A percentile compares a stretch with the other conserved stretches of the same genome.
phyloP scores from a whole-genome alignment of 1,284 basidiomycete species.

The Agaricales sp. region DNA sequence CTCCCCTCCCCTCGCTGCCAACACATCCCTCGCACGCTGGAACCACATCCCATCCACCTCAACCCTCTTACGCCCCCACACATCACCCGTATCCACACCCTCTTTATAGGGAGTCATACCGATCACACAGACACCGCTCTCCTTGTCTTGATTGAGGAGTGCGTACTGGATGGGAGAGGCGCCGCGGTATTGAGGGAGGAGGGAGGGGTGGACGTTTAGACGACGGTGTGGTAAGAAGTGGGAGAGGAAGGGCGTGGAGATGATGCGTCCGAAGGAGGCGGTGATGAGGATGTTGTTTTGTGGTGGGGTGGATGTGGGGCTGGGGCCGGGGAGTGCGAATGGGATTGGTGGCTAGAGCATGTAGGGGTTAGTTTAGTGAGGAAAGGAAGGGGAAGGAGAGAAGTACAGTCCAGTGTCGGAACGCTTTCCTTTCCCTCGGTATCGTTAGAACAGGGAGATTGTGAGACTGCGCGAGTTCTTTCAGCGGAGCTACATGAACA shows the following conservation, averaged over 20 bases:
- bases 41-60: constrained; percentile 39
- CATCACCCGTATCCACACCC: constrained; percentile 51
- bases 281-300: constrained; percentile 65
- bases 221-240: constrained; percentile 52
- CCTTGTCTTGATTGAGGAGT: constrained; percentile 48
- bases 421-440: constrained; percentile 41
- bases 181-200: constrained; percentile 84
- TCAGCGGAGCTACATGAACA: constrained; percentile 52
- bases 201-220: constrained; percentile 90
- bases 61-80: constrained; percentile 38
- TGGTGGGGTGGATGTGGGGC: constrained; percentile 16
- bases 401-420: constrained; percentile 49
- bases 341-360: constrained; percentile 33
- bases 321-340: constrained; percentile 22
- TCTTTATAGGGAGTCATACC: constrained; percentile 47
- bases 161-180: constrained; percentile 90
- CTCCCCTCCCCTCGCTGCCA: constrained; percentile 59
- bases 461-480: constrained; percentile 36
- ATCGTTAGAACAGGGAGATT: constrained; percentile 45
- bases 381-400: constrained; percentile 3
- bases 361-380: constrained; percentile 6
- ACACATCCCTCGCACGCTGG: constrained; percentile 39
- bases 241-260: constrained; percentile 58
- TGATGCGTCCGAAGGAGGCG: constrained; percentile 88
- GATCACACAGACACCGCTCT: constrained; percentile 65